Conservation (phyloP, 1,284 basidiomycete species). For the Melampsora larici-populina region DNA sequence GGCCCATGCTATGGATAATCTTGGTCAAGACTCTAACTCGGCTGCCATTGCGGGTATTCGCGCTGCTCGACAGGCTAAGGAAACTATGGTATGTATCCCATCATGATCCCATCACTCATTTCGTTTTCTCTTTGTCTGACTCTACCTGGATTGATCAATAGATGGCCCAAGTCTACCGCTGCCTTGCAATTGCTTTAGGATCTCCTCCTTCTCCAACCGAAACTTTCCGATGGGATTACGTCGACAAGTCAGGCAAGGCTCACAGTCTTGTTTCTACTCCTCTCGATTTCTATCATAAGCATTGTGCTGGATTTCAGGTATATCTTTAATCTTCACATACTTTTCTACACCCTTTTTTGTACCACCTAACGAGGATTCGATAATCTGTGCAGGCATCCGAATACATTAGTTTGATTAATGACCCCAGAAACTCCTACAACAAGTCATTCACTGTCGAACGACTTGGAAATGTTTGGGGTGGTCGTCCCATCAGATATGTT, state of each 20-base stretch:
- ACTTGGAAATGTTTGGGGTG: conserved; percentile 87
- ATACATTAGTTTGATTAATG: conserved; percentile 88
- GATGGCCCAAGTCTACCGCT: conserved; percentile 63
- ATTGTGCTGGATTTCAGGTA: conserved; percentile 58
- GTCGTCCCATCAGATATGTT: conserved; percentile 76
- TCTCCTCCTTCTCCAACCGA: conserved; percentile 71
- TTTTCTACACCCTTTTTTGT: background rate
- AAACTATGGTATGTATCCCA: conserved; percentile 46
- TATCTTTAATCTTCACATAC: background rate
- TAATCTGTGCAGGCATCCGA: conserved; percentile 54
- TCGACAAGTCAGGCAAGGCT: conserved; percentile 74
- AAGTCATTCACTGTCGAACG: conserved; percentile 89
- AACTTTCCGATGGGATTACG: conserved; percentile 74
- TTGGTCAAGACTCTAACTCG: conserved; percentile 10
- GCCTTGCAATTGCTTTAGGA: conserved; percentile 79
- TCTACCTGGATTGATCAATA: background rate
- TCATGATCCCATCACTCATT: conserved; percentile 56
- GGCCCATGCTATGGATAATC: conserved; percentile 47
- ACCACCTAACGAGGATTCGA: background rate
- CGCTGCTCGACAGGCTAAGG: conserved; percentile 42
- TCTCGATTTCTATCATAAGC: conserved; percentile 61
- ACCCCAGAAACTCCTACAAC: conserved; percentile 77
- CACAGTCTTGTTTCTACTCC: conserved; percentile 73
- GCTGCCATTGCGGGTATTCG: conserved; percentile 1
- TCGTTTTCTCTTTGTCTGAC: conserved; percentile 75